Percentiles rank a stretch among this genome's conserved stretches.
Evolutionary conservation across 352 stramenopile species (phyloP).

Genomic region (Pythium dissotocum): DNA sequence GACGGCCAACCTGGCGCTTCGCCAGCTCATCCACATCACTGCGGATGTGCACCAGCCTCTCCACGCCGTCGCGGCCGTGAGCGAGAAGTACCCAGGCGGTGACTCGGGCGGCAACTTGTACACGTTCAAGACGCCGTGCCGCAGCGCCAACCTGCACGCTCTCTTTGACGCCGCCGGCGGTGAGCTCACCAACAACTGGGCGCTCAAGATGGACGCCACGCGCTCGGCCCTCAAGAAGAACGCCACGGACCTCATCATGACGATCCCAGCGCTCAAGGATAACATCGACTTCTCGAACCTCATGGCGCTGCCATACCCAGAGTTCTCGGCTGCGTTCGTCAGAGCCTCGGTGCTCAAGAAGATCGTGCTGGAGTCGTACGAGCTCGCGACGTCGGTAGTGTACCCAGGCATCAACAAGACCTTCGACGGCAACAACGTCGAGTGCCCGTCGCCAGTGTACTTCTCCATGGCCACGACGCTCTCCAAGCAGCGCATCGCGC

Average conservation of each 20-base stretch:
- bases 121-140: constrained; percentile 42
- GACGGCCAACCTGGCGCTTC: constrained; percentile 51
- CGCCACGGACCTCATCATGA: constrained; percentile 39
- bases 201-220: constrained; percentile 17
- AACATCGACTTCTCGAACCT: constrained; percentile 10
- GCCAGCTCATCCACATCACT: constrained; percentile 71
- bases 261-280: constrained; percentile 6
- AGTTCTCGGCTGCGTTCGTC: constrained; percentile 11
- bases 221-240: constrained; percentile 27
- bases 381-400: constrained; percentile 10
- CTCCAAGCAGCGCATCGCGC: constrained; percentile 43
- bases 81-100: constrained; percentile 38
- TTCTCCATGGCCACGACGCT: constrained; percentile 29
- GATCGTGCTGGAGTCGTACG: constrained; percentile 25
- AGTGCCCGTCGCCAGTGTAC: constrained; percentile 47
- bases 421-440: constrained; percentile 24
- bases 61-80: constrained; percentile 48
- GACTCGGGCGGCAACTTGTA: constrained; percentile 60
- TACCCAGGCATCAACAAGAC: constrained; percentile 23
- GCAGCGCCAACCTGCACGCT: constrained; percentile 56
- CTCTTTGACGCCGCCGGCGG: constrained; percentile 54
- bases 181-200: constrained; percentile 57
- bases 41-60: constrained; percentile 59
- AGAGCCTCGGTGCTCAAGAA: constrained; percentile 3
- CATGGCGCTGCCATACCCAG: constrained; percentile 10